Base-by-base conservation (phyloP, 345 rosid species). In the Laguncularia racemosa region DNA sequence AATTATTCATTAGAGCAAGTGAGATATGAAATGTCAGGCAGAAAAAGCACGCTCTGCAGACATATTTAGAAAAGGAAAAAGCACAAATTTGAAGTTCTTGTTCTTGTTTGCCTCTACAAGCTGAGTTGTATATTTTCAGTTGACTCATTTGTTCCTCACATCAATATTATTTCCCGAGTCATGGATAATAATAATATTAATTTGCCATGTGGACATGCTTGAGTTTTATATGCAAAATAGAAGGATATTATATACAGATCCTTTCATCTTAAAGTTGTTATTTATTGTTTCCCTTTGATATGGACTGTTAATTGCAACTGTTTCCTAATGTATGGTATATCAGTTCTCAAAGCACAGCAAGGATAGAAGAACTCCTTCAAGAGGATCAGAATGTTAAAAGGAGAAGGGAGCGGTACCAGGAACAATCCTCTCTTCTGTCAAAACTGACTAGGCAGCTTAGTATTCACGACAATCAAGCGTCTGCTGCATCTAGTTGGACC, bases 381-480 rank as follows among this genome's bases (percentile, higher is more conserved):
- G 99, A 95, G 76, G 99, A 90, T 64, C 87, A 81, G 60, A 95
- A 90, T 53, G 95, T 74, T 23, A 90, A 78, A 73, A 73, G 78
- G n/a, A 78, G 64, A 73, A 75, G 99, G 72, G 97, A 90, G 61
- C 85, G 85, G 12, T 75, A 64, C 74, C 84, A 82, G 82, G 90
- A 85, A 67, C 99, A 90, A 64, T 90, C 97, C 2, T 75, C 89
- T 58, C 81, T 88, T 70, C 85, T 95, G 57, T 84, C 88, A 12
- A 84, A 82, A 69, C 91, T 95, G 57, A 79, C 84, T 0, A 81
- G 96, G 70, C 84, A 78, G 73, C 95, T 95, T 20, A 71, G 97
- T 69, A 59, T 95, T 65, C 99, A 90, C 38, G 99, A 95, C 58
- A 95, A 85, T 66, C 80, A 85, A 75, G 97, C 93, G 43, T 89